Evolutionary conservation across 441 rosid genomes (phyloP).

Genomic region (Adansonia madagascariensis): DNA sequence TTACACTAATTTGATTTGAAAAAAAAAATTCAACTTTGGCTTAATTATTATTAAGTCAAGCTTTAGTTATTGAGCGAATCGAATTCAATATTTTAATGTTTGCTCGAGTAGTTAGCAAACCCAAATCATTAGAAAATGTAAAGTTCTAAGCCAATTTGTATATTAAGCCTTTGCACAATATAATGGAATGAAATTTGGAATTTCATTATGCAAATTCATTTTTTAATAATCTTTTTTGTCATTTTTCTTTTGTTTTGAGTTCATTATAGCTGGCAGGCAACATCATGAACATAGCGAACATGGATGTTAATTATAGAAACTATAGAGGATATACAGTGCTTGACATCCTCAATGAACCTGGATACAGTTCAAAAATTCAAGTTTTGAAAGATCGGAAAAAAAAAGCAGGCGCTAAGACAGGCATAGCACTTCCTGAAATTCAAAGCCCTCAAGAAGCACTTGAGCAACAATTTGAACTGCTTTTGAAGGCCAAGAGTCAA

Average conservation of each 20-base stretch:
- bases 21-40: too few species aligned
- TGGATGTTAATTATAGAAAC: conserved; percentile 25
- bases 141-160: too few species aligned
- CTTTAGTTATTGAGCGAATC: too few species aligned
- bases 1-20: too few species aligned
- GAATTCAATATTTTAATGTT: too few species aligned
- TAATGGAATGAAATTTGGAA: background rate
- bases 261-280: conserved; percentile 32
- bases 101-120: too few species aligned
- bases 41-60: too few species aligned
- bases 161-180: background rate
- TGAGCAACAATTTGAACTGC: background rate
- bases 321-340: conserved; percentile 31
- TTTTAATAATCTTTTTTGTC: background rate
- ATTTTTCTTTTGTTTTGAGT: background rate
- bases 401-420: conserved; percentile 16
- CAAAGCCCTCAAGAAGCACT: conserved; percentile 18
- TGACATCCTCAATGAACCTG: conserved; percentile 31
- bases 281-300: conserved; percentile 16
- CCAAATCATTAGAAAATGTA: too few species aligned
- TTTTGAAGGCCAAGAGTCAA: background rate
- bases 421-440: background rate
- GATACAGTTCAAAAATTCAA: background rate
- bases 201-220: background rate
- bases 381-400: conserved; percentile 16